These are phyloP conservation scores for Xenoacremonium recifei DNA, from an alignment of 2,329 filamentous ascomycete genomes.

Conservation along the genomic window DNA sequence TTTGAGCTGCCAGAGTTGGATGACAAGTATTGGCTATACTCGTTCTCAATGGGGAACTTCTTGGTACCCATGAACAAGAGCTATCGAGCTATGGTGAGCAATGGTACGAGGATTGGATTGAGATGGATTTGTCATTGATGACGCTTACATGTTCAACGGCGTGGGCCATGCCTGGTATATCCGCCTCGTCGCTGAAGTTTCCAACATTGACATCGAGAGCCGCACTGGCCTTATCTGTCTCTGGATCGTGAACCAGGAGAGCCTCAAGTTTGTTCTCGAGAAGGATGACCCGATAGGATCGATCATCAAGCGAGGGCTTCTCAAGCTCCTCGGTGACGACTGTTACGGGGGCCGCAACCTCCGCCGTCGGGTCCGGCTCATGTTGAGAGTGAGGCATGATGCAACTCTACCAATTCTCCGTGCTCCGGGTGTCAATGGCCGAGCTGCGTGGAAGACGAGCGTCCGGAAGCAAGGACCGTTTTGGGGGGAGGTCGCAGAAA, in stretches of 20 bases:
- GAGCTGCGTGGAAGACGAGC: background rate
- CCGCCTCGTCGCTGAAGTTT: conserved; percentile 86
- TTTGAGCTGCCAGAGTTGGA: conserved; percentile 90
- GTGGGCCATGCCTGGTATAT: conserved; percentile 94
- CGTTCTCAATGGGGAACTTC: conserved; percentile 95
- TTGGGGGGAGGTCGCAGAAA: conserved; percentile 7
- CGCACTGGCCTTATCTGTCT: conserved; percentile 95
- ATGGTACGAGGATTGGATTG: background rate
- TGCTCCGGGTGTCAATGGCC: background rate
- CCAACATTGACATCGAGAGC: conserved; percentile 95
- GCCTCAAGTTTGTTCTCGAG: conserved; percentile 87
- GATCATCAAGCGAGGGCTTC: conserved; percentile 81
- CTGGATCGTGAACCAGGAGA: conserved; percentile 86
- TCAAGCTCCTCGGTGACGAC: conserved; percentile 69
- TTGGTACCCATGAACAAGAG: conserved; percentile 97
- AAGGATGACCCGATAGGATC: conserved; percentile 82
- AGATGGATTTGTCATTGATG: conserved; percentile 1
- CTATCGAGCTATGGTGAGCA: conserved; percentile 32
- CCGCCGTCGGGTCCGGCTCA: conserved; percentile 21
- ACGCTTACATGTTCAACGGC: conserved; percentile 81
- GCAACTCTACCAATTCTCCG: background rate
- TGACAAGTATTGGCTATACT: conserved; percentile 90
- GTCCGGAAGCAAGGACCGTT: conserved; percentile 1
- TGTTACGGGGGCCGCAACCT: conserved; percentile 30
- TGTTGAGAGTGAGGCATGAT: conserved; percentile 32